phyloP scores from a whole-genome alignment of 2,329 filamentous ascomycete species.

The Penicillium palitans region DNA sequence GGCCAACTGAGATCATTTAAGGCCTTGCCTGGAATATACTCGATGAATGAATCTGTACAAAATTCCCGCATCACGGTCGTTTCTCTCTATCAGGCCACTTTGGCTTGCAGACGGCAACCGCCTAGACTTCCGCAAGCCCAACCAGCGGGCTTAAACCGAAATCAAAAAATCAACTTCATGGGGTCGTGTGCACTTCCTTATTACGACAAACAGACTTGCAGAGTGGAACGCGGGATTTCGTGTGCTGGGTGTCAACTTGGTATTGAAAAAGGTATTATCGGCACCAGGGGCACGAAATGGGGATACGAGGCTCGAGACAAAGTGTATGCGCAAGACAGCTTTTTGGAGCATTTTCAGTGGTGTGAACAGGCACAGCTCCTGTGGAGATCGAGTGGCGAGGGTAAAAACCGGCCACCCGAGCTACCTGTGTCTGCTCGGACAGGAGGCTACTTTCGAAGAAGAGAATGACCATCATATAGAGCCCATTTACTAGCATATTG shows the following conservation, averaged over 20 bases:
- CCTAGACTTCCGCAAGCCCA: slow-evolving; percentile 3
- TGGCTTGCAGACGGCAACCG: slow-evolving; percentile 12
- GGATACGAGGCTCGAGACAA: slow-evolving; percentile 15
- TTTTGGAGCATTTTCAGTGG: slow-evolving; percentile 10
- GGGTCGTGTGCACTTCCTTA: slow-evolving; percentile 20
- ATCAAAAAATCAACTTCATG: slow-evolving; percentile 17
- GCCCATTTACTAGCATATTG: slow-evolving; percentile 8
- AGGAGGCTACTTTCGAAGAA: slow-evolving; percentile 16
- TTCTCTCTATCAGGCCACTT: slow-evolving; percentile 16
- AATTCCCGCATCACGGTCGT: slow-evolving; percentile 16
- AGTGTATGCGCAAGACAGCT: slow-evolving; percentile 13
- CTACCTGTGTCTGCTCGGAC: slow-evolving; percentile 11
- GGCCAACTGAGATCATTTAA: slow-evolving; percentile 13
- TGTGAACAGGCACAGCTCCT: slow-evolving; percentile 14
- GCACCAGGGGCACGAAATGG: slow-evolving; percentile 5
- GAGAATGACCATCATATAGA: slow-evolving; percentile 9
- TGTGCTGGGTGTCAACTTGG: slow-evolving; percentile 17
- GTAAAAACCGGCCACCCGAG: slow-evolving; percentile 10
- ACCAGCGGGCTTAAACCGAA: slow-evolving; percentile 3
- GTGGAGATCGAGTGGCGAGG: slow-evolving; percentile 14
- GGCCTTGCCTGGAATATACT: slow-evolving; percentile 17
- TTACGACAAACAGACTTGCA: slow-evolving; percentile 15
- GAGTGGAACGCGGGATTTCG: slow-evolving; percentile 12
- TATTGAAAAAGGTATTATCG: slow-evolving; percentile 17
- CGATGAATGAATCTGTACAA: slow-evolving; percentile 14